Conservation (phyloP, 257 asterid species). For the Solanum raphanifolium region DNA sequence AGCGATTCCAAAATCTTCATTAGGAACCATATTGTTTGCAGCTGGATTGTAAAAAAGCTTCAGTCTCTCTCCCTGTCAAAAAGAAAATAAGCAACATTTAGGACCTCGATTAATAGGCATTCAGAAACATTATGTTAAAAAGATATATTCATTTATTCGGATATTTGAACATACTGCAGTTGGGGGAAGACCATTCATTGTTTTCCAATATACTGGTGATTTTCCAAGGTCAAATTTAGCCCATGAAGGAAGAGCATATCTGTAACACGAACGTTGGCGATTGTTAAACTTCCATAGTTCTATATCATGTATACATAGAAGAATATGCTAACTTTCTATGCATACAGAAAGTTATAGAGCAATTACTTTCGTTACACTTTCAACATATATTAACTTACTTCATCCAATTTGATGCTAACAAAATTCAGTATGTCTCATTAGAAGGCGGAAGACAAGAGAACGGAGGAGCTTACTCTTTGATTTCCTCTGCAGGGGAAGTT, state of each 20-base stretch:
- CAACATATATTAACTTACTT: not conserved
- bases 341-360: not conserved
- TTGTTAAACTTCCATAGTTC: not conserved
- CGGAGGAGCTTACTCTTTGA: slow-evolving; percentile 48
- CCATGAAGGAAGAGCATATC: slow-evolving; percentile 70
- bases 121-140: not conserved
- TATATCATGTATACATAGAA: not conserved
- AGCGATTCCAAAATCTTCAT: slow-evolving; percentile 62
- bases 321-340: not conserved
- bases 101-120: not conserved
- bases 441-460: not conserved
- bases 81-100: not conserved
- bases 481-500: slow-evolving; percentile 33
- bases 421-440: not conserved
- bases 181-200: slow-evolving; percentile 87
- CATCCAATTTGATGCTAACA: not conserved
- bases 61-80: slow-evolving; percentile 57
- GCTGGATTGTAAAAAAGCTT: slow-evolving; percentile 79
- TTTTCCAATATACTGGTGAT: slow-evolving; percentile 88
- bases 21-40: slow-evolving; percentile 44
- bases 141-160: not conserved
- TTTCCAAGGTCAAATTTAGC: slow-evolving; percentile 80
- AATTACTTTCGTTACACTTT: not conserved
- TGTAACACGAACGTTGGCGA: not conserved
- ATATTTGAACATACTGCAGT: slow-evolving; percentile 40